phyloP scores from a whole-genome alignment of 1,139 yeast species.

The Ashbya aceris region DNA sequence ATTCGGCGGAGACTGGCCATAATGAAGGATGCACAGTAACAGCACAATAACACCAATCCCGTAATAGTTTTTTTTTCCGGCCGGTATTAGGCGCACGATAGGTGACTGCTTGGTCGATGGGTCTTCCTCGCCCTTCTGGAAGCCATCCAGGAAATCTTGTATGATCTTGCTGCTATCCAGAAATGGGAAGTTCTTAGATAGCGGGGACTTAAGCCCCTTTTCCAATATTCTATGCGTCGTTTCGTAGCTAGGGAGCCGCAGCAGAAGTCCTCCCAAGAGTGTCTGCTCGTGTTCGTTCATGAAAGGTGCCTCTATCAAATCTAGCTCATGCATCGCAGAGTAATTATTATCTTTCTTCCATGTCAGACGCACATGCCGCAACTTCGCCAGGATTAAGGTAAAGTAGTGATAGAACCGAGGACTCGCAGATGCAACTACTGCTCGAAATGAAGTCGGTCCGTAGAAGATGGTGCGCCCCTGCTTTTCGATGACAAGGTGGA shows the following conservation, averaged over 20 bases:
- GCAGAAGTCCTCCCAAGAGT: conserved; percentile 13
- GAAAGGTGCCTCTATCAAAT: conserved; percentile 8
- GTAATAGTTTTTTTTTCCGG: conserved; percentile 13
- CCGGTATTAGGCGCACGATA: conserved; percentile 9
- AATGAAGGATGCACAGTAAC: conserved; percentile 9
- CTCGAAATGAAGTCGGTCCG: conserved; percentile 25
- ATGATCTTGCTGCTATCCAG: conserved; percentile 15
- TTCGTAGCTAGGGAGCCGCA: conserved; percentile 19
- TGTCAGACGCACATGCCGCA: conserved; percentile 9
- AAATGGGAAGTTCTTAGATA: conserved; percentile 15
- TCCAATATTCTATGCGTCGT: conserved; percentile 10
- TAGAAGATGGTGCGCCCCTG: conserved; percentile 15
- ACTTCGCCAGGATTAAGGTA: conserved; percentile 5
- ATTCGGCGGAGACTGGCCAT: conserved; percentile 4
- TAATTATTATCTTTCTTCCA: conserved; percentile 9
- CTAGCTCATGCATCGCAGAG: conserved; percentile 11
- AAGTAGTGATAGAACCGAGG: conserved; percentile 14
- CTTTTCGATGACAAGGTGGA: conserved; percentile 3
- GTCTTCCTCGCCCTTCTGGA: conserved; percentile 24
- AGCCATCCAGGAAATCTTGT: conserved; percentile 8
- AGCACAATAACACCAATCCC: conserved; percentile 14
- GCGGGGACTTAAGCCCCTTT: conserved; percentile 15
- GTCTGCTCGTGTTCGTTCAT: conserved; percentile 3
- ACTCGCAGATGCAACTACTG: conserved; percentile 13
- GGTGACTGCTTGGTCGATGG: conserved; percentile 10